phyloP scores from a whole-genome alignment of 257 asterid genomes.

The Forsythia viridissima region DNA sequence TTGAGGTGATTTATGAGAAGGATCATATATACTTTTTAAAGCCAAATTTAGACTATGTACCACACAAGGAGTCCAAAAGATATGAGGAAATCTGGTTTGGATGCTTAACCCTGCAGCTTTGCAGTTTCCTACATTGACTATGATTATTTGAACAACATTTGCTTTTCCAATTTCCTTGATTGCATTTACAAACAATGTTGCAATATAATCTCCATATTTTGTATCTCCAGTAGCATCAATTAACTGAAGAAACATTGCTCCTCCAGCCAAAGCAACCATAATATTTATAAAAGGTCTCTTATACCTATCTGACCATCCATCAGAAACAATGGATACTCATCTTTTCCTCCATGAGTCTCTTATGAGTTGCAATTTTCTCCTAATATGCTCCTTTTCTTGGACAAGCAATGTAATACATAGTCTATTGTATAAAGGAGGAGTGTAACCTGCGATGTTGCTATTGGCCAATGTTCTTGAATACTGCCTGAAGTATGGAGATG shows the following conservation, averaged over 20 bases:
- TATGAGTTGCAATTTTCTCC: not conserved
- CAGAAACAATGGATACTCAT: not conserved
- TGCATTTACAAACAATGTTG: not conserved
- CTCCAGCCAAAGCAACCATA: no score
- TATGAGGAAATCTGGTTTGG: not conserved
- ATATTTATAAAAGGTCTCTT: no score
- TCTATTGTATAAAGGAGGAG: not conserved
- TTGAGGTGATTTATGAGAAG: not conserved
- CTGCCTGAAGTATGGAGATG: not conserved
- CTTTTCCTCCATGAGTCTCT: not conserved
- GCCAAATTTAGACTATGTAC: conserved; percentile 1
- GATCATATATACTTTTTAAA: not conserved
- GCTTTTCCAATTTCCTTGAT: not conserved
- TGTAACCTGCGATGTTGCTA: not conserved
- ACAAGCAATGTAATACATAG: not conserved
- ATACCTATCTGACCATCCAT: not conserved
- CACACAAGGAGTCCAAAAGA: conserved; percentile 5
- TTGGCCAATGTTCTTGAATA: not conserved
- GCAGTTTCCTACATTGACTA: not conserved
- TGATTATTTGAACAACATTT: not conserved
- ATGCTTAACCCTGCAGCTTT: not conserved
- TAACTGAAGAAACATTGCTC: no score
- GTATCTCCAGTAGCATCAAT: not conserved
- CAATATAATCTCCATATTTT: not conserved
- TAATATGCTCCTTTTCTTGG: not conserved